A percentile compares a stretch with the other conserved stretches of the same genome.
phyloP scores from a whole-genome alignment of 176 grass and related monocot genomes.

The sorghum (Sorghum bicolor) region Sorghum_bicolor_NCBIv3 NC_012879.2:58107501-58108000 shows the following conservation, averaged over 20 bases:
- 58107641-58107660: neutral
- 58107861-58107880: slow-evolving; percentile 27
- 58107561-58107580: slow-evolving; percentile 50
- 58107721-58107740: slow-evolving; percentile 47
- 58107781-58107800: slow-evolving; percentile 58
- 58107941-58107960: too few relatives aligned
- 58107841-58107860: slow-evolving; percentile 51
- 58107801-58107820: slow-evolving; percentile 14
- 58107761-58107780: slow-evolving; percentile 46
- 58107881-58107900: neutral
- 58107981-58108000: neutral
- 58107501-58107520: slow-evolving; percentile 5
- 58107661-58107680: neutral
- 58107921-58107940: neutral
- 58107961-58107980: neutral
- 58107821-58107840: slow-evolving; percentile 71
- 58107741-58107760: slow-evolving; percentile 60
- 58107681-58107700: slow-evolving; percentile 28
- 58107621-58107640: neutral
- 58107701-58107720: slow-evolving; percentile 28
- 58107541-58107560: slow-evolving; percentile 11
- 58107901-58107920: neutral
- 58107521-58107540: neutral
- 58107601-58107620: too few relatives aligned
- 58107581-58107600: neutral